These are phyloP conservation scores for Filobasidium floriforme DNA, from an alignment of 768 basidiomycete species.

Conservation along the genomic window DNA sequence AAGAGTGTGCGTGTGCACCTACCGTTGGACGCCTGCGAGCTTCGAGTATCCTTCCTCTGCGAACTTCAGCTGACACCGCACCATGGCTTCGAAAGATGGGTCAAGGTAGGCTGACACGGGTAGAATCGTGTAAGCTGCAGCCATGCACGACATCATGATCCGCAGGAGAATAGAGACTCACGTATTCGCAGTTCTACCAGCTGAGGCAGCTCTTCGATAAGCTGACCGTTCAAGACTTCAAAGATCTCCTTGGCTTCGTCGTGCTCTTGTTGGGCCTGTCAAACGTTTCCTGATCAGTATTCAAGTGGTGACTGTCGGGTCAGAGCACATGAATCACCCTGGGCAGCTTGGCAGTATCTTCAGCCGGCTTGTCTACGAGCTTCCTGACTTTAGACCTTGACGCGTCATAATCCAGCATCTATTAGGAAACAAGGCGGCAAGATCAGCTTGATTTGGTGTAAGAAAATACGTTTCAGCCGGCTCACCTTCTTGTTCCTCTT, in stretches of 20 bases:
- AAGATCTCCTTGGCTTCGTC: slow-evolving; percentile 93
- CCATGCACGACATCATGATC: background rate
- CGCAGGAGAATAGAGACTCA: slow-evolving; percentile 30
- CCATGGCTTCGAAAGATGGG: slow-evolving; percentile 96
- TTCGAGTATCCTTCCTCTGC: slow-evolving; percentile 98
- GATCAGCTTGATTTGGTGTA: background rate
- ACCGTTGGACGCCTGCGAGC: slow-evolving; percentile 79
- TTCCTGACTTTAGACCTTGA: slow-evolving; percentile 85
- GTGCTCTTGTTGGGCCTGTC: slow-evolving; percentile 84
- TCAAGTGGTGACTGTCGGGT: background rate
- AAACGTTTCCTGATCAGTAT: background rate
- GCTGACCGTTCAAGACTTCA: slow-evolving; percentile 82
- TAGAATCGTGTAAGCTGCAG: background rate
- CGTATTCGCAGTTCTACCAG: slow-evolving; percentile 86
- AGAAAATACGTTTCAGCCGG: background rate
- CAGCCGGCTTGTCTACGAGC: slow-evolving; percentile 79
- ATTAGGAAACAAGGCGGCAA: background rate
- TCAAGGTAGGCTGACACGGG: slow-evolving; percentile 67
- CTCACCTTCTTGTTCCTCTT: slow-evolving; percentile 94
- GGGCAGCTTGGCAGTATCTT: slow-evolving; percentile 85
- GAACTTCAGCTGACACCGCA: slow-evolving; percentile 89
- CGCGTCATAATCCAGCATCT: slow-evolving; percentile 93
- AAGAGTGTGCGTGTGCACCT: background rate
- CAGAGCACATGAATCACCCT: slow-evolving; percentile 49
- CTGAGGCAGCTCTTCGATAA: slow-evolving; percentile 82